phyloP scores from a whole-genome alignment of 495 filamentous ascomycete genomes.

The Annulohypoxylon maeteangense region DNA sequence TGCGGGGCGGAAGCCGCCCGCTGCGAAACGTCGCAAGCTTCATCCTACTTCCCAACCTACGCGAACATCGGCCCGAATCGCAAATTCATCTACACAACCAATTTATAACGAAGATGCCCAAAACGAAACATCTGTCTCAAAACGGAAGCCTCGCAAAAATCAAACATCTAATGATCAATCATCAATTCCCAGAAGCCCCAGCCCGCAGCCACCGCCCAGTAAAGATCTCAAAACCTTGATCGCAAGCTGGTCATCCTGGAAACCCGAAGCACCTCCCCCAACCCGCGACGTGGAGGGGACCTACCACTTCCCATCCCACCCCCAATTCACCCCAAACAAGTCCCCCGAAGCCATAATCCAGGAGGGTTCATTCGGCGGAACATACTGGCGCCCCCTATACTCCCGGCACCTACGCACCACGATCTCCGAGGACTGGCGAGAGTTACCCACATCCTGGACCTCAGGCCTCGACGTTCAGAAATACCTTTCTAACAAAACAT shows the following conservation, averaged over 20 bases:
- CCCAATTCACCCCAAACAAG: slow-evolving; percentile 59
- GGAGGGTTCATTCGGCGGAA: slow-evolving; percentile 60
- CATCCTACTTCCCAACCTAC: slow-evolving; percentile 25
- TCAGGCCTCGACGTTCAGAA: slow-evolving; percentile 47
- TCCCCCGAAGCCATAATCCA: slow-evolving; percentile 59
- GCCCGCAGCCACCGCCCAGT: slow-evolving; percentile 2
- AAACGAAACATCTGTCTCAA: not conserved
- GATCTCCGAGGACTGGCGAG: slow-evolving; percentile 54
- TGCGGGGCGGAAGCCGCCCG: not conserved
- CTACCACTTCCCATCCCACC: slow-evolving; percentile 56
- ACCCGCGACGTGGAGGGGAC: slow-evolving; percentile 51
- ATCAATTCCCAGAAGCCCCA: not conserved
- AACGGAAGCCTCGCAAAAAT: slow-evolving; percentile 10
- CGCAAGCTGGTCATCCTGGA: slow-evolving; percentile 57
- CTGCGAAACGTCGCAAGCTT: slow-evolving; percentile 37
- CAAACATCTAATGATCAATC: not conserved
- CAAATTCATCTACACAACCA: slow-evolving; percentile 9
- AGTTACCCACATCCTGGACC: slow-evolving; percentile 56
- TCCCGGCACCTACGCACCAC: slow-evolving; percentile 53
- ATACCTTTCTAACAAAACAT: slow-evolving; percentile 49
- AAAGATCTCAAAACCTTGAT: slow-evolving; percentile 49
- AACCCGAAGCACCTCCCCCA: slow-evolving; percentile 45
- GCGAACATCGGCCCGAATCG: slow-evolving; percentile 44
- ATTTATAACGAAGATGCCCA: slow-evolving; percentile 10
- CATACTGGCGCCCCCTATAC: slow-evolving; percentile 58